Conservation (phyloP, 495 filamentous ascomycete genomes). For the Bacidia gigantensis region DNA sequence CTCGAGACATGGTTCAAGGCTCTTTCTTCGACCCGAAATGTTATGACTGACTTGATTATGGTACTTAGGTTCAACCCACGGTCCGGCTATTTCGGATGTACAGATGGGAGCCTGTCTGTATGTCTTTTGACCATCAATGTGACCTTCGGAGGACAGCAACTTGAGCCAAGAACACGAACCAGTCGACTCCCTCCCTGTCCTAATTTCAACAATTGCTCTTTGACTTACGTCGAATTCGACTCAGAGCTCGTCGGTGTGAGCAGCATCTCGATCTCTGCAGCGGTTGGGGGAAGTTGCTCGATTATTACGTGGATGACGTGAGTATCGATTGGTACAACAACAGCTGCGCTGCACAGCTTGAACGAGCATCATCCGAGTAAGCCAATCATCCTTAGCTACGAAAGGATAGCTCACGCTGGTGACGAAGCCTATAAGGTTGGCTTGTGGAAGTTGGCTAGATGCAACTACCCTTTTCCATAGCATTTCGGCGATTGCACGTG, state of each 20-base stretch:
- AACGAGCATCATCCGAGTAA: slow-evolving; percentile 15
- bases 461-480: no score
- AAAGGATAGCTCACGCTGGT: no score
- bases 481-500: background rate
- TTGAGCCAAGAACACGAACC: no score
- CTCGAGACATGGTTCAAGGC: no score
- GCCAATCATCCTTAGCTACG: no score
- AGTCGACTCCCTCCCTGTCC: slow-evolving; percentile 27
- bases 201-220: slow-evolving; percentile 22
- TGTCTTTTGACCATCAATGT: slow-evolving; percentile 29
- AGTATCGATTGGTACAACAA: slow-evolving; percentile 30
- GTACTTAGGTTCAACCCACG: slow-evolving; percentile 32
- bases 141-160: slow-evolving; percentile 20
- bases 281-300: slow-evolving; percentile 17
- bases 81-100: slow-evolving; percentile 28
- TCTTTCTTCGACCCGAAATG: no score
- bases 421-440: no score
- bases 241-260: slow-evolving; percentile 23
- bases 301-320: slow-evolving; percentile 32
- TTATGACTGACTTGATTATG: no score
- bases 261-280: slow-evolving; percentile 30
- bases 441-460: background rate
- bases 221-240: slow-evolving; percentile 23
- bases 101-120: slow-evolving; percentile 22
- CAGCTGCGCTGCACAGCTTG: slow-evolving; percentile 25